A percentile compares a stretch with the other conserved stretches of the same genome.
Conservation (phyloP, 1,284 basidiomycete genomes). For the Pholiota adiposa region DNA sequence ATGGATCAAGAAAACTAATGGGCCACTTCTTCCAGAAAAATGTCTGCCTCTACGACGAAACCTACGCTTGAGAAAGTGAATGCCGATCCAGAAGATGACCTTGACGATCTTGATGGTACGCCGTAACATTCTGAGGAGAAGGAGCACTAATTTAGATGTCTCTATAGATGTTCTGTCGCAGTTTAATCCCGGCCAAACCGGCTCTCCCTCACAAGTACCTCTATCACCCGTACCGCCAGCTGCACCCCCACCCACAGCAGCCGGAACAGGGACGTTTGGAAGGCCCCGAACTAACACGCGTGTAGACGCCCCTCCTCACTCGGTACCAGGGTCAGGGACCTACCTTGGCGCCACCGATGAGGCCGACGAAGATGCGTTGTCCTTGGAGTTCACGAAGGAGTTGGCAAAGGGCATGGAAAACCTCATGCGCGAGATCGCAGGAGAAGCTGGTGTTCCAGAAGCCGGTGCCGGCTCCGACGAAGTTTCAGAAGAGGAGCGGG, state of each 20-base stretch:
- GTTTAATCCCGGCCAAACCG: conserved; percentile 23
- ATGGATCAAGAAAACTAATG: neutral
- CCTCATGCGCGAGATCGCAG: conserved; percentile 74
- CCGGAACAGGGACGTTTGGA: conserved; percentile 31
- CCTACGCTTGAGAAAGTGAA: conserved; percentile 20
- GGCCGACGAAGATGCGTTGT: conserved; percentile 42
- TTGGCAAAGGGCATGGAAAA: conserved; percentile 84
- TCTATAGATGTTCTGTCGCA: conserved; percentile 34
- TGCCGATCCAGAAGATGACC: conserved; percentile 59
- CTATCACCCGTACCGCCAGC: conserved; percentile 24
- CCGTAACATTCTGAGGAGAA: conserved; percentile 19
- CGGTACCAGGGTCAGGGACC: conserved; percentile 36
- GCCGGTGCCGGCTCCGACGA: conserved; percentile 10
- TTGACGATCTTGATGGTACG: conserved; percentile 78
- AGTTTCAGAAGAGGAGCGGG: conserved; percentile 41
- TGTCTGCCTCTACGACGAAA: conserved; percentile 16
- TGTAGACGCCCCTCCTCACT: conserved; percentile 41
- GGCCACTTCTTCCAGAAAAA: neutral
- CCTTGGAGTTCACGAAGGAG: conserved; percentile 69
- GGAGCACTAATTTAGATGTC: neutral
- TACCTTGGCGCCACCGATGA: conserved; percentile 33
- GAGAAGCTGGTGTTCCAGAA: conserved; percentile 30
- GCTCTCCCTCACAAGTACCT: conserved; percentile 21
- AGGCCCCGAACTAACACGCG: conserved; percentile 45
- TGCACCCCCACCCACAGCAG: conserved; percentile 26